Evolutionary conservation across 257 asterid species (phyloP), one percentile per base, ranked within the genome.

Genomic region (Orobanche coerulescens): DNA sequence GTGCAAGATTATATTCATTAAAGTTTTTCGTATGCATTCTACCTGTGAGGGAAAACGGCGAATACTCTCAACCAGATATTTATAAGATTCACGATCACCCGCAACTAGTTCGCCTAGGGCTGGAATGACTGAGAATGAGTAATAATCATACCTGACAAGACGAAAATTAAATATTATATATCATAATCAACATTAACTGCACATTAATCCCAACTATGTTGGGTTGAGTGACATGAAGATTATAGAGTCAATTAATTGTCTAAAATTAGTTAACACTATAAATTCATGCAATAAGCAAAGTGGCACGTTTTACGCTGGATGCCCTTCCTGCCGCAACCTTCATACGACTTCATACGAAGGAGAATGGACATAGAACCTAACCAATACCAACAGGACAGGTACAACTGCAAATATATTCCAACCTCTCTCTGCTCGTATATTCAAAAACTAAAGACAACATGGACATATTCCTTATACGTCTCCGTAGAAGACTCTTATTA

Each of bases 21-120:
- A n/a, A 12, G 50, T 18, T 53, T 28, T 26, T 10, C 4, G 4
- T 52, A 40, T 52, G 67, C 43, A 58, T 28, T 52, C 5, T 75
- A 86, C 98, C 98, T 92, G 98, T 16, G 82, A 54, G 25, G 98
- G 98, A 55, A 92, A 92, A 22, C 87, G 90, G 22, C 96, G 95
- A 64, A 81, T 61, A 44, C 95, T 88, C 81, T 92, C 96, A 59
- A 88, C 96, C 65, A 92, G 72, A 72, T 92, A 82, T 65, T 88
- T 84, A 71, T 88, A 88, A 69, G 98, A 82, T 48, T 78, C 87
- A 49, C 96, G 87, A 76, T 92, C 98, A 51, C 94, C 91, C 3
- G 93, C 87, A 60, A 92, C 93, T 40, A 84, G 71, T 78, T 88
- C 84, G 62, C 95, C 98, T 9, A 92, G 15, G 15, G 81, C 78